Base-by-base conservation (phyloP, 108 stramenopile genomes). In the Epithemia pelagica region DNA sequence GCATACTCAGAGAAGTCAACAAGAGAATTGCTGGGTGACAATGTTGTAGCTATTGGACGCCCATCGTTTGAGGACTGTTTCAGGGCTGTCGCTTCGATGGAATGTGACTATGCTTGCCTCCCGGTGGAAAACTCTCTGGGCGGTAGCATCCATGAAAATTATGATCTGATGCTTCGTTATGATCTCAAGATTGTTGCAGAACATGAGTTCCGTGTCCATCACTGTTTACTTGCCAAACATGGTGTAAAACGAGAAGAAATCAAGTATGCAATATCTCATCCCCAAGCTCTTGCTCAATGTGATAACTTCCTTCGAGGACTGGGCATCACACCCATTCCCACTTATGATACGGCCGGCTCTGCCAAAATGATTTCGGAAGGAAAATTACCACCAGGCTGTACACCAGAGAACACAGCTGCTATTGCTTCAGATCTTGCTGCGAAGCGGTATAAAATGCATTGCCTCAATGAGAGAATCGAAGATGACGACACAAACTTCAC, bases 401-500 rank as follows among this genome's bases (percentile, higher is more conserved):
- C 89, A 0, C 79, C 84, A 3, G 89, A 91, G 53, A 95, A 95
- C 73, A 95, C 94, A 28, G 91, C 88, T 30, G 97, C 97, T 1
- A 95, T 98, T 64, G 97, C 96, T 7, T 92, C 90, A 1, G 94
- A 94, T 64, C 77, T 99, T 59, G 98, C 97, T 5, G 96, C 90
- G 18, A 76, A 61, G 51, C 91, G 89, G 1, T 99, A 95, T 72
- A 89, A 90, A 15, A 68, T 99, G 63, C 82, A 94, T 58, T 90
- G 95, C 46, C 74, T 97, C 53, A 84, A 90, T 54, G 80, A 87
- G 64, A 92, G 92, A 27, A 97, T 97, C 30, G 96, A 99, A 73
- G 98, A 99, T 74, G 94, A 99, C 70, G 94, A 96, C 67, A 81
- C 82, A 58, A 97, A 99, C 76, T 99, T 97, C 75, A 99, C 98